phyloP scores from a whole-genome alignment of 1,139 yeast genomes.

The Saccharomyces hybrid region DNA sequence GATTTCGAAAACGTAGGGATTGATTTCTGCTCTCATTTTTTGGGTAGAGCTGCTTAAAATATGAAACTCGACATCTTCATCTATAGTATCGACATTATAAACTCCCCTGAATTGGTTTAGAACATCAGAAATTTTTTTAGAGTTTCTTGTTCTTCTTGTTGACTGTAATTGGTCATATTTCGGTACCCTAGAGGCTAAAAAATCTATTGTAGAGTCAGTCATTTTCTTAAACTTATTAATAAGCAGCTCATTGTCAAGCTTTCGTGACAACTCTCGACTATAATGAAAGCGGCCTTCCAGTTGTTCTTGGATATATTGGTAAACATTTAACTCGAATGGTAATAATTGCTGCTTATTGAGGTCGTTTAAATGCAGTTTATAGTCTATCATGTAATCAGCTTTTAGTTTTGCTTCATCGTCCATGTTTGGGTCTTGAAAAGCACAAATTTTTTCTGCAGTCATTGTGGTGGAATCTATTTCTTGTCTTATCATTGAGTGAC shows the following conservation, averaged over 20 bases:
- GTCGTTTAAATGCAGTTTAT: conserved; percentile 21
- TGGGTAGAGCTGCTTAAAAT: conserved; percentile 8
- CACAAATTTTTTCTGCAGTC: conserved; percentile 32
- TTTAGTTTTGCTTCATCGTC: conserved; percentile 24
- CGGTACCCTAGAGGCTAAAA: conserved; percentile 15
- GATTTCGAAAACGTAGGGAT: conserved; percentile 21
- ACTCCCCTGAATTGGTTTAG: conserved; percentile 16
- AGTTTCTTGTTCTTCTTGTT: conserved; percentile 25
- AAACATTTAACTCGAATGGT: conserved; percentile 37
- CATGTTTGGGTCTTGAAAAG: conserved; percentile 28
- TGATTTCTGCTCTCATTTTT: conserved; percentile 15
- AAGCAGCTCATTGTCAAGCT: background rate
- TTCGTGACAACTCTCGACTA: background rate
- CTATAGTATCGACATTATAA: conserved; percentile 5
- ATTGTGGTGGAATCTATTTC: conserved; percentile 36
- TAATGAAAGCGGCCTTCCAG: background rate
- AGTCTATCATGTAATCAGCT: conserved; percentile 26
- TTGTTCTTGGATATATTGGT: conserved; percentile 15
- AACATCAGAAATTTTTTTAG: conserved; percentile 19
- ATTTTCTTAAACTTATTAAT: conserved; percentile 7
- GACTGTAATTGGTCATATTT: conserved; percentile 4
- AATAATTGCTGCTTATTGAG: conserved; percentile 23
- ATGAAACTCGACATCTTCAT: conserved; percentile 13
- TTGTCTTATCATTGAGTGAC: conserved; percentile 37
- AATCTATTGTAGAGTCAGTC: conserved; percentile 9